Base-by-base conservation (phyloP, 2,329 filamentous ascomycete species). In the Aureobasidium sp. region DNA sequence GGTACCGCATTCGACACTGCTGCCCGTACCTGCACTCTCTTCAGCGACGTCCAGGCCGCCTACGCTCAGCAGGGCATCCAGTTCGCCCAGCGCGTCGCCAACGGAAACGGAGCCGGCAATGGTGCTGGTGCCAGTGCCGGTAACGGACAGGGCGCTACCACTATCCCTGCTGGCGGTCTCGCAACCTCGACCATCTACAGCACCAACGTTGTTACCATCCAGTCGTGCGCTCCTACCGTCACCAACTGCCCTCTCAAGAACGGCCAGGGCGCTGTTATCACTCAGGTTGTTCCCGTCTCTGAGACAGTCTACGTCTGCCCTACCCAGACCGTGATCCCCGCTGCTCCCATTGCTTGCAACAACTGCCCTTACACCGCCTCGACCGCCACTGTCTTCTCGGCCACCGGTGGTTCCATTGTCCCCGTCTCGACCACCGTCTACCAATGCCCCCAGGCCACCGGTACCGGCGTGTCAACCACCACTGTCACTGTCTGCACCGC, bases 1-100 rank as follows among this genome's bases (percentile, higher is more conserved):
- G 78, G 78, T 62, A 76, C 74, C 1, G 76, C 73, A 6, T 78
- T 79, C 55, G 75, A 78, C 66, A 66, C 77, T 1, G 64, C 74
- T 34, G 67, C 70, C 17, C 73, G 77, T 62, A 75, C 55, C 25
- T 63, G 62, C 62, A 63, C 62, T 27, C 55, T 59, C 47, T 63
- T 17, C 62, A 44, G 31, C 31, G 62, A 63, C 37, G 55, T 60
- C 25, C 53, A 57, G 37, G 53, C 39, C 11, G 55, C 47, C 27
- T 63, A 59, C 56, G 20, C 25, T 17, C 25, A 27, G 20, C 22
- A 12, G 8, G 56, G 56, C 39, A 41, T 53, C 39, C 44, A 63
- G 25, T 63, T 63, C 34, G 62, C 55, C 25, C 31, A 52, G 44
- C 44, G 44, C n/a, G 53, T 63, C 15, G 45, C 53, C 47, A 39